Evolutionary conservation across 73 alveolate genomes (phyloP).

Genomic region (Tetrahymena thermophila): DNA sequence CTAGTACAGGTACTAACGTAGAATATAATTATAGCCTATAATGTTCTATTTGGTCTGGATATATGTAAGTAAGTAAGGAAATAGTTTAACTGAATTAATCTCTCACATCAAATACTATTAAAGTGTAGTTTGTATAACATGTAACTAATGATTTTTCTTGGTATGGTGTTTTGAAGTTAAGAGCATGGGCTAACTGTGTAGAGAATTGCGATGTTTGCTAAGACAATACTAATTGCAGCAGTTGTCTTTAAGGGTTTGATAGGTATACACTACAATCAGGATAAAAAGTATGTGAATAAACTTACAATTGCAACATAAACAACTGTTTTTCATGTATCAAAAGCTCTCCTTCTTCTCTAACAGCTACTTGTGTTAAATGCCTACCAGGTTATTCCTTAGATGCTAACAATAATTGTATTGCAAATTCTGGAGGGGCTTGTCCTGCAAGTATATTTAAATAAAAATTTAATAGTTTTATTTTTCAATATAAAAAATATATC

Average conservation of each 20-base stretch:
- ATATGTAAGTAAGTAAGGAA: background rate
- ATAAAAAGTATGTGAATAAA: background rate
- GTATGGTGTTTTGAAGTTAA: background rate
- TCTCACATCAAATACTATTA: background rate
- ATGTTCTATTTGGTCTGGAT: background rate
- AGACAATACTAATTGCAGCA: background rate
- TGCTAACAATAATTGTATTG: background rate
- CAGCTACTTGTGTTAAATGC: background rate
- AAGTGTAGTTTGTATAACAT: background rate
- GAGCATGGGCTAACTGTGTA: background rate
- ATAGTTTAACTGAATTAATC: background rate
- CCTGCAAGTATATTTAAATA: background rate
- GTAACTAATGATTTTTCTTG: background rate
- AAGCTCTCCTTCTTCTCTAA: background rate
- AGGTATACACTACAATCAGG: background rate
- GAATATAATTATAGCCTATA: background rate
- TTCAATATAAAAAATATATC: too few species aligned
- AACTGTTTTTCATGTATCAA: background rate
- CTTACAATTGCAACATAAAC: background rate
- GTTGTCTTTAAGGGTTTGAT: background rate
- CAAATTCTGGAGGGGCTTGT: background rate
- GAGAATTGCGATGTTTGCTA: background rate
- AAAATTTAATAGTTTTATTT: too few species aligned
- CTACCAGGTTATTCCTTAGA: background rate
- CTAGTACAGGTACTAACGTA: background rate